phyloP scores from a whole-genome alignment of 148 eudicot species.

The Vaccinium vitisidaea region DNA sequence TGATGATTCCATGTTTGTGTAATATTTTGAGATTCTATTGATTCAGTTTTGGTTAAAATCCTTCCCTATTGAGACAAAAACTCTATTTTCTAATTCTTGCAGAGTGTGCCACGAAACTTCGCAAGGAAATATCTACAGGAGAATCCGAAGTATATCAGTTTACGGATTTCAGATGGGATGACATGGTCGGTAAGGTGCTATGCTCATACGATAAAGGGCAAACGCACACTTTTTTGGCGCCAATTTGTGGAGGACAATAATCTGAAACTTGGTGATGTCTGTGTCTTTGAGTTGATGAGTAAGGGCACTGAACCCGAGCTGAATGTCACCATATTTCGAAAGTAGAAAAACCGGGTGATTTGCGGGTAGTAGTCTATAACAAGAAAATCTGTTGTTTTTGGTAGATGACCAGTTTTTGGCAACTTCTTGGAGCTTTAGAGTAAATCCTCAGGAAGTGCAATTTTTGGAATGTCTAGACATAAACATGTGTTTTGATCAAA shows the following conservation, averaged over 20 bases:
- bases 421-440: too few species aligned
- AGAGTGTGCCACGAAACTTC: conserved; percentile 1
- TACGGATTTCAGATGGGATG: conserved; percentile 11
- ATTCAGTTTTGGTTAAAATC: neutral
- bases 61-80: neutral
- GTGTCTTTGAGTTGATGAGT: too few species aligned
- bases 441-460: too few species aligned
- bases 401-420: too few species aligned
- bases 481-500: too few species aligned
- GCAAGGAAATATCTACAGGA: neutral
- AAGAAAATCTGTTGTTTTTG: too few species aligned
- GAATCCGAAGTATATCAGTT: neutral
- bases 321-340: too few species aligned
- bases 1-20: neutral
- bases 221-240: neutral
- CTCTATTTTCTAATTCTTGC: neutral
- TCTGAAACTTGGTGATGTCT: too few species aligned
- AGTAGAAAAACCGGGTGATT: too few species aligned
- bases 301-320: too few species aligned
- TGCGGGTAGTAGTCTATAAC: too few species aligned
- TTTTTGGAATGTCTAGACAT: too few species aligned
- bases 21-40: neutral
- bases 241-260: conserved; percentile 29
- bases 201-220: rapidly evolving
- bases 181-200: conserved; percentile 14